A percentile compares a stretch with the other conserved stretches of the same genome.
Conservation (phyloP, 441 rosid species). For the Jatropha podagrica region DNA sequence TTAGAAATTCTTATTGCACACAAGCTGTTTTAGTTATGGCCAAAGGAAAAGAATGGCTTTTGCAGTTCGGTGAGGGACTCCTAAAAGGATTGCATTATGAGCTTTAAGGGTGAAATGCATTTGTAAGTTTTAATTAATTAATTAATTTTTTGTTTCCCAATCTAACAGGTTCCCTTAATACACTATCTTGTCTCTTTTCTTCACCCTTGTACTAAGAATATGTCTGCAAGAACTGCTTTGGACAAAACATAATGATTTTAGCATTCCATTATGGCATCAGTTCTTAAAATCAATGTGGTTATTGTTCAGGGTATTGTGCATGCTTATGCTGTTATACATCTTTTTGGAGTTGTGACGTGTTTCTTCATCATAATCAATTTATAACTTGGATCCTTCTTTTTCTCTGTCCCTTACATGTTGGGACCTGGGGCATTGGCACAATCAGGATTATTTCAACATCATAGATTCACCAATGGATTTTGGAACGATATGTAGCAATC, state of each 20-base stretch:
- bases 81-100: background rate
- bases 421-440: conserved; percentile 10
- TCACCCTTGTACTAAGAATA: background rate
- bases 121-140: background rate
- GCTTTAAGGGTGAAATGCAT: background rate
- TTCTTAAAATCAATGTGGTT: background rate
- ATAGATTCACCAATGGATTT: conserved; percentile 58
- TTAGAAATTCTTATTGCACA: background rate
- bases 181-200: conserved; percentile 1
- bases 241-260: background rate
- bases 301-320: background rate
- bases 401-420: background rate
- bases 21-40: background rate
- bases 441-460: conserved; percentile 45
- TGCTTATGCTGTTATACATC: background rate
- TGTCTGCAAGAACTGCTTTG: background rate
- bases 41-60: background rate
- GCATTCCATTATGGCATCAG: background rate
- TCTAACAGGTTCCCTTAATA: background rate
- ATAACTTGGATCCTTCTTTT: background rate
- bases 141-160: background rate
- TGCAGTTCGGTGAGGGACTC: background rate
- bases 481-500: conserved; percentile 48
- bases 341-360: background rate
- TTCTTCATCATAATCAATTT: background rate